phyloP scores from a whole-genome alignment of 164 flowering plant species.

The Vitis riparia region DNA sequence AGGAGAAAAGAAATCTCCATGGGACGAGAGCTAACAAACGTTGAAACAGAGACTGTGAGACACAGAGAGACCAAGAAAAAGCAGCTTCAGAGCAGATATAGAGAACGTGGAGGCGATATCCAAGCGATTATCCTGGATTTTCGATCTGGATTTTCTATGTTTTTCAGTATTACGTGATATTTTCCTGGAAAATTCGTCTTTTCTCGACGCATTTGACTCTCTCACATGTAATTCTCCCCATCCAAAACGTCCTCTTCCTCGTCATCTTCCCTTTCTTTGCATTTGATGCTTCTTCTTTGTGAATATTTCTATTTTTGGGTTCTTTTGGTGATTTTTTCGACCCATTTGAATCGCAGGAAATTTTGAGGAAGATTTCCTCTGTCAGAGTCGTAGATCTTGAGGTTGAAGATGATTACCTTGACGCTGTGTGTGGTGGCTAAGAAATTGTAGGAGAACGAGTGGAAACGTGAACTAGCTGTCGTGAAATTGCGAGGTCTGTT shows the following conservation, averaged over 20 bases:
- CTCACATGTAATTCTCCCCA: slow-evolving; percentile 1
- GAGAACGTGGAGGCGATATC: neutral
- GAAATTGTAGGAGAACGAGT: neutral
- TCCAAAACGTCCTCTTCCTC: neutral
- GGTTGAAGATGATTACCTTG: neutral
- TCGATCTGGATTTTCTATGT: neutral
- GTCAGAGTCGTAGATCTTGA: slow-evolving; percentile 18
- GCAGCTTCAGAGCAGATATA: neutral
- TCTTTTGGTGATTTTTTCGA: neutral
- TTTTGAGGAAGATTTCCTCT: neutral
- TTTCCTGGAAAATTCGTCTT: neutral
- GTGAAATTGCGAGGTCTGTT: no score
- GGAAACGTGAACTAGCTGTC: neutral
- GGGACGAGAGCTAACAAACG: no score
- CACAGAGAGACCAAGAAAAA: neutral
- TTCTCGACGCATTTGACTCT: neutral
- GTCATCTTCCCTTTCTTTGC: neutral
- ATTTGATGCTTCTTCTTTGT: neutral
- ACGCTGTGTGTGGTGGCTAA: neutral
- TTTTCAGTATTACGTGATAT: neutral
- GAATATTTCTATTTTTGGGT: neutral
- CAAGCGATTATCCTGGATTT: neutral
- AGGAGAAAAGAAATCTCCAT: no score
- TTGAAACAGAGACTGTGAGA: neutral
- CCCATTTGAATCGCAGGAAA: neutral